Evolutionary conservation across 2,329 filamentous ascomycete genomes (phyloP), one percentile per base, ranked within the genome.

Genomic region (Paecilomyces niveus): DNA sequence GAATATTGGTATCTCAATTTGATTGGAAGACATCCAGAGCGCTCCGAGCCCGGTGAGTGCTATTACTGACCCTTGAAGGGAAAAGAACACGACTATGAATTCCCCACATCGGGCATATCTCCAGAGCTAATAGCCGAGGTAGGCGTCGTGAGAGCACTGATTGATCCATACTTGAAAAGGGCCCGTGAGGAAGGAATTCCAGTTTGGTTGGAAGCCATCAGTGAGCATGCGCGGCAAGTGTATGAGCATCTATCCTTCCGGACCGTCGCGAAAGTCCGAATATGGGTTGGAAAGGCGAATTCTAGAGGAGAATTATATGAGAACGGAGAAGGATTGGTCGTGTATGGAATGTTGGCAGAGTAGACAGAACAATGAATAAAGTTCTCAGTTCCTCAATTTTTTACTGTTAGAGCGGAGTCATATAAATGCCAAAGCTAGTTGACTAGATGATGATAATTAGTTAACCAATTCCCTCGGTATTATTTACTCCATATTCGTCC

Each of bases 1-100:
- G 53, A 61, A 22, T 61, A 61, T 35, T 61, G 54, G 54, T 61
- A 61, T 26, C 15, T 61, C 6, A 61, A 61, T 50, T 53, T 57
- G 24, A 53, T 61, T 15, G 59, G 31, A 18, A 57, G 59, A 45
- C 52, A 61, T 18, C 59, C 59, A 6, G 56, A 57, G 10, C 58
- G 59, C 56, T 56, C 39, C 13, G 59, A 59, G 13, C 54, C 52
- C 22, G 59, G 59, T 61, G 21, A 26, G 55, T 45, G 7, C 35
- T 18, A 18, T 50, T 21, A 31, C 4, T 15, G 21, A 26, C 29
- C 10, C 21, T 10, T 29, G n/a, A 33, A 31, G n/a, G 21, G 13
- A 39, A 24, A 31, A 8, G 7, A 24, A 13, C 29, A 2, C 13
- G n/a, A 7, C 50, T 54, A 9, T 39, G 6, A 21, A 33, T 21